A percentile compares a stretch with the other conserved stretches of the same genome.
Evolutionary conservation across 768 basidiomycete species (phyloP).

Genomic region (Leccinum aurantiacum): DNA sequence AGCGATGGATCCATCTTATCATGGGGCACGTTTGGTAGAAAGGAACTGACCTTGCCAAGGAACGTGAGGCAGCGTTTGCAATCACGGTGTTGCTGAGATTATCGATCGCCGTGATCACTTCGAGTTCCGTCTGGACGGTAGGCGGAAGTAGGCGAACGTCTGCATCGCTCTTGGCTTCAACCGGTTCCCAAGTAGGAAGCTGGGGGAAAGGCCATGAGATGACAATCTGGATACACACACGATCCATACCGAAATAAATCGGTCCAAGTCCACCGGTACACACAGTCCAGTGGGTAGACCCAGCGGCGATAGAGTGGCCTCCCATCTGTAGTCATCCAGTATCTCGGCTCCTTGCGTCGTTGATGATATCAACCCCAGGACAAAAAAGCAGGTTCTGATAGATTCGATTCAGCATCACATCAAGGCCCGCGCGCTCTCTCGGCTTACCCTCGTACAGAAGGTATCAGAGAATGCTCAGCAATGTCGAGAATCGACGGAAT

Average conservation of each 20-base stretch:
- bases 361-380: slow-evolving; percentile 88
- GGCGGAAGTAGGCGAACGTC: slow-evolving; percentile 61
- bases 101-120: slow-evolving; percentile 86
- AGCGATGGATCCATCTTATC: not conserved
- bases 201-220: slow-evolving; percentile 31
- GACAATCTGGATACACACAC: not conserved
- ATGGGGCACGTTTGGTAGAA: not conserved
- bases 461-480: slow-evolving; percentile 82
- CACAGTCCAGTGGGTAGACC: slow-evolving; percentile 90
- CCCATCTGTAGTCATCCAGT: slow-evolving; percentile 90
- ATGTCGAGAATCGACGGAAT: slow-evolving; percentile 89
- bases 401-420: slow-evolving; percentile 11
- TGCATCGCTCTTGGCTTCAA: slow-evolving; percentile 32
- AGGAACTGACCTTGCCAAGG: slow-evolving; percentile 71
- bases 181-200: slow-evolving; percentile 68
- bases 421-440: not conserved
- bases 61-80: slow-evolving; percentile 90
- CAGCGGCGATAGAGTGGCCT: slow-evolving; percentile 82
- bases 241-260: slow-evolving; percentile 71
- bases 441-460: slow-evolving; percentile 91
- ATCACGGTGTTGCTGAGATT: slow-evolving; percentile 96
- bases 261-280: slow-evolving; percentile 79
- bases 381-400: slow-evolving; percentile 90
- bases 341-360: slow-evolving; percentile 93
- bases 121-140: slow-evolving; percentile 67